Base-by-base conservation (phyloP, 176 grass and related monocot genomes). In the Olyra latifolia region DNA sequence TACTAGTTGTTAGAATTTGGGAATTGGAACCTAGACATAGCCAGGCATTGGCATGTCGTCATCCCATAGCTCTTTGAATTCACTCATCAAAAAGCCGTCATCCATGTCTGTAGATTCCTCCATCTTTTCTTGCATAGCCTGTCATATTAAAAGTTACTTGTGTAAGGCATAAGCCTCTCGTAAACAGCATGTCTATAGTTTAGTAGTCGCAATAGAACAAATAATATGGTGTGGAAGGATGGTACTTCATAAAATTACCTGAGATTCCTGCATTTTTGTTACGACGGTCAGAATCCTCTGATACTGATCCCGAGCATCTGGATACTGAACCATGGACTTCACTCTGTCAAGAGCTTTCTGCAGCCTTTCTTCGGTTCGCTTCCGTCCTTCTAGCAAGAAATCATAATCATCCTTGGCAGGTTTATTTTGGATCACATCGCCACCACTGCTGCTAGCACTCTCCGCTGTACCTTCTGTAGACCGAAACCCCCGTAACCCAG, bases 331-430 rank as follows among this genome's bases (percentile, higher is more conserved):
- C 95, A 98, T 98, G 64, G 95, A 98, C 62, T 89, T 91, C 44
- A 98, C 95, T 82, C 95, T 94, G 15, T 90, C 83, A 79, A 98
- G 91, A 75, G 92, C 95, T 90, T 92, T 98, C 86, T 94, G 89
- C 79, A 98, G 65, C n/a, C 92, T 83, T 57, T 85, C 90, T 76
- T 91, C 92, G 23, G 91, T 89, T 49, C 94, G 95, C 72, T 75
- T 88, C 77, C 92, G 77, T 59, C 95, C 89, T 75, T 88, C 61
- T 71, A 72, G 78, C 30, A 98, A 76, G 89, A 98, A 98, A 83
- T 91, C 90, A 82, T 87, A 85, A 41, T 92, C 93, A 78, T 98
- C 90, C 22, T 69, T 52, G 1, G 61, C 85, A 28, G 61, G 89
- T 79, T 70, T 80, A 45, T 70, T 79, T 81, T 76, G 30, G 22